These are phyloP conservation scores for Holtermanniella nyarrowii DNA, from an alignment of 768 basidiomycete genomes.

Conservation along the genomic window DNA sequence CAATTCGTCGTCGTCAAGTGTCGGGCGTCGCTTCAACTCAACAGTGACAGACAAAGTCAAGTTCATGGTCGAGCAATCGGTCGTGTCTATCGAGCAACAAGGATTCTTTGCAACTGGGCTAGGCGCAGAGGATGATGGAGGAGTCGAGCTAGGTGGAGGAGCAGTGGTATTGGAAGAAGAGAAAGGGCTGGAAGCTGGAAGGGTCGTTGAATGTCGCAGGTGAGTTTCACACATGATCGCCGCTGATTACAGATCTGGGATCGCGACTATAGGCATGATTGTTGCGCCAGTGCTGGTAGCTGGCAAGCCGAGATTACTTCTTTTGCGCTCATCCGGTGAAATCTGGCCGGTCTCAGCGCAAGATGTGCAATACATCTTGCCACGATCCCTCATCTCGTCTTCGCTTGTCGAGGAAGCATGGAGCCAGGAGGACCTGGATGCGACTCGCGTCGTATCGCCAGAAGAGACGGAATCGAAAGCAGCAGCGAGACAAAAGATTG, in stretches of 20 bases:
- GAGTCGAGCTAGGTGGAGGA: neutral
- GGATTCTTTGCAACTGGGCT: neutral
- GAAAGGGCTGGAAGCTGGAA: slow-evolving; percentile 14
- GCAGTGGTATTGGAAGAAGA: slow-evolving; percentile 3
- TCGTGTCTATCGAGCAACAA: neutral
- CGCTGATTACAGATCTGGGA: slow-evolving; percentile 6
- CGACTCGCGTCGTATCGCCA: neutral
- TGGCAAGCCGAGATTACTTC: slow-evolving; percentile 20
- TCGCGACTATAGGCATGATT: slow-evolving; percentile 19
- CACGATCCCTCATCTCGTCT: slow-evolving; percentile 15
- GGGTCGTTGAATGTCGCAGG: slow-evolving; percentile 27
- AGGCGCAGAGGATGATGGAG: neutral
- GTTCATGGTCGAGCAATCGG: neutral
- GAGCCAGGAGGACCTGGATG: slow-evolving; percentile 14
- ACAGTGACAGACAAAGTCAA: neutral
- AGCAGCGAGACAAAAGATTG: slow-evolving; percentile 56
- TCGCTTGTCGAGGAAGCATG: slow-evolving; percentile 17
- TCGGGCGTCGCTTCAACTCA: neutral
- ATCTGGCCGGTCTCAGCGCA: slow-evolving; percentile 25
- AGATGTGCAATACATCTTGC: slow-evolving; percentile 39
- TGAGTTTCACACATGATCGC: slow-evolving; percentile 2
- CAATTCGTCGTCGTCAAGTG: neutral
- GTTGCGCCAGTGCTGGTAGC: slow-evolving; percentile 22
- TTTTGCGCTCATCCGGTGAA: slow-evolving; percentile 28
- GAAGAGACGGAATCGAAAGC: slow-evolving; percentile 36